Percentiles rank a stretch among this genome's conserved stretches.
These are phyloP conservation scores for Tylopilus intermedius DNA, from an alignment of 768 basidiomycete species.

Conservation along the genomic window DNA sequence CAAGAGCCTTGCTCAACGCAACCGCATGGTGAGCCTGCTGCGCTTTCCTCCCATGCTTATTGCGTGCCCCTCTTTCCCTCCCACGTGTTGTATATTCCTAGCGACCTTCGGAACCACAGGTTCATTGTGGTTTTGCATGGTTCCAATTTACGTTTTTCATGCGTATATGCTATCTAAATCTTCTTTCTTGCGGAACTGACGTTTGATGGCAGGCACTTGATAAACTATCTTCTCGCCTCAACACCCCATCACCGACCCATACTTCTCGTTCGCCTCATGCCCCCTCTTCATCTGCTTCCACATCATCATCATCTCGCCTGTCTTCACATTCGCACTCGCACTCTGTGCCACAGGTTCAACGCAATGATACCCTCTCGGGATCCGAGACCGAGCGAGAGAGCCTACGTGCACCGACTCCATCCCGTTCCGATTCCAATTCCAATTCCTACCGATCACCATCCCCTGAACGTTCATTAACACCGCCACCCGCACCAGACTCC, in stretches of 20 bases:
- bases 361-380: slow-evolving; percentile 50
- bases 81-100: slow-evolving; percentile 26
- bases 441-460: slow-evolving; percentile 35
- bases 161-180: slow-evolving; percentile 21
- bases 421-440: slow-evolving; percentile 29
- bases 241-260: slow-evolving; percentile 51
- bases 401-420: slow-evolving; percentile 29
- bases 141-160: too few species aligned
- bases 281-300: slow-evolving; percentile 33
- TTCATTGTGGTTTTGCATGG: neutral
- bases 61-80: slow-evolving; percentile 22
- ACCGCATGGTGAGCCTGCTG: slow-evolving; percentile 56
- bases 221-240: slow-evolving; percentile 59
- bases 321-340: slow-evolving; percentile 32
- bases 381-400: slow-evolving; percentile 81
- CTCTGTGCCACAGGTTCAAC: slow-evolving; percentile 25
- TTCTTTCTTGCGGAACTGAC: neutral
- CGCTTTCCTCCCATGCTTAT: slow-evolving; percentile 20
- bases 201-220: slow-evolving; percentile 49
- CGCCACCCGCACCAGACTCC: slow-evolving; percentile 27
- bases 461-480: slow-evolving; percentile 35
- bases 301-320: slow-evolving; percentile 33
- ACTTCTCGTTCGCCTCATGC: slow-evolving; percentile 35
- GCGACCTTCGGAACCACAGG: neutral
- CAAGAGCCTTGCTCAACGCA: slow-evolving; percentile 64